These are phyloP conservation scores for Coleophoma eucalyptorum DNA, from an alignment of 2,329 filamentous ascomycete genomes.

Conservation along the genomic window DNA sequence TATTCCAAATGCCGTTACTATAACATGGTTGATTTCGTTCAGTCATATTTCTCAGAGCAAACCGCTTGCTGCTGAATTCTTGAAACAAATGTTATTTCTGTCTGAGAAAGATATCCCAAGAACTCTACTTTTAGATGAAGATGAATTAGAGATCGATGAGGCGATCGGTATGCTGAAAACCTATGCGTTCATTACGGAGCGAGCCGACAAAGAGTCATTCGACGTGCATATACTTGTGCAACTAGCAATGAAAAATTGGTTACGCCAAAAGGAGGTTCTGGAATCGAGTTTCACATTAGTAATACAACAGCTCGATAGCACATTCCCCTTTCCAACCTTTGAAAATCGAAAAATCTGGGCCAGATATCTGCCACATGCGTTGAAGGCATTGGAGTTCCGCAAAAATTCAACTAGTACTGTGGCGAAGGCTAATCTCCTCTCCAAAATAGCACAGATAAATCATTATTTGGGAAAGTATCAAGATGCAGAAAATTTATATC, in stretches of 20 bases:
- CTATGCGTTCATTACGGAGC: slow-evolving; percentile 27
- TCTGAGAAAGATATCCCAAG: slow-evolving; percentile 25
- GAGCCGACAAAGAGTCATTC: slow-evolving; percentile 11
- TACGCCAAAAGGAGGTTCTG: slow-evolving; percentile 7
- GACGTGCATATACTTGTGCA: slow-evolving; percentile 32
- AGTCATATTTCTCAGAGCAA: slow-evolving; percentile 26
- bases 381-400: not conserved
- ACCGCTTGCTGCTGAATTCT: slow-evolving; percentile 27
- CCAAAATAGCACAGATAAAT: not conserved
- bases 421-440: not conserved
- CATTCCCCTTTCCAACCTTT: not conserved
- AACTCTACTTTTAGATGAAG: slow-evolving; percentile 25
- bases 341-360: slow-evolving; percentile 19
- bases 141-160: slow-evolving; percentile 16
- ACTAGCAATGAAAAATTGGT: slow-evolving; percentile 28
- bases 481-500: slow-evolving; percentile 10
- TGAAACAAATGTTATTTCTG: slow-evolving; percentile 31
- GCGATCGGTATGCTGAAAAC: slow-evolving; percentile 28
- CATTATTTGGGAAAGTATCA: slow-evolving; percentile 1
- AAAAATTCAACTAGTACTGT: not conserved
- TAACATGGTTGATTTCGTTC: slow-evolving; percentile 34
- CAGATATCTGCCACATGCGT: slow-evolving; percentile 27
- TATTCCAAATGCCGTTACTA: slow-evolving; percentile 28
- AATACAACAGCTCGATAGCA: not conserved
- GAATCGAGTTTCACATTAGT: not conserved